A percentile compares a stretch with the other conserved stretches of the same genome.
Evolutionary conservation across 1,284 basidiomycete species (phyloP).

Genomic region (Rhodotorula sp.): DNA sequence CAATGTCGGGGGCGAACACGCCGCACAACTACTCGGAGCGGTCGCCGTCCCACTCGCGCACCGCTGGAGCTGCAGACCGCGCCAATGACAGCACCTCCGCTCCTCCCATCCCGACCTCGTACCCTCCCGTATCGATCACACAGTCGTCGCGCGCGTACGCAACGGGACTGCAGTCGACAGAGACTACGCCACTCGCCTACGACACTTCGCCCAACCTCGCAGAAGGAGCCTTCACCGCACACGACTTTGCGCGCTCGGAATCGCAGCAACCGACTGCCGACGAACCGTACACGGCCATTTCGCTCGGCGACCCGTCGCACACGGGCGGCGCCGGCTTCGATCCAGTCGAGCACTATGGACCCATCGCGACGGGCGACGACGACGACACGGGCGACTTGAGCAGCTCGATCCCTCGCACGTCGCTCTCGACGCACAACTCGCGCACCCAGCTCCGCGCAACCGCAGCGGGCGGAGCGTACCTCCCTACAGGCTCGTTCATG

Average conservation of each 20-base stretch:
- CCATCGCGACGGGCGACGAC: slow-evolving; percentile 22
- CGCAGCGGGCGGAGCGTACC: slow-evolving; percentile 1
- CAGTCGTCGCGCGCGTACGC: too few species aligned
- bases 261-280: slow-evolving; percentile 3
- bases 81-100: too few species aligned
- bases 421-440: slow-evolving; percentile 29
- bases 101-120: too few species aligned
- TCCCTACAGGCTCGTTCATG: slow-evolving; percentile 8
- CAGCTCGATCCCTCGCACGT: slow-evolving; percentile 12
- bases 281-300: slow-evolving; percentile 30
- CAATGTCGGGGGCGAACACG: too few species aligned
- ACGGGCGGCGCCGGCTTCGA: background rate
- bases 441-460: slow-evolving; percentile 18
- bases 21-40: too few species aligned
- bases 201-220: slow-evolving; percentile 10
- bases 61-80: too few species aligned
- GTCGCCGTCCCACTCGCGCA: too few species aligned
- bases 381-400: slow-evolving; percentile 11
- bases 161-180: too few species aligned
- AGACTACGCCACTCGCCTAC: slow-evolving; percentile 13
- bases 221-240: slow-evolving; percentile 5
- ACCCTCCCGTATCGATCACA: too few species aligned
- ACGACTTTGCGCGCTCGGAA: slow-evolving; percentile 11
- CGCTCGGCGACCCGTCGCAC: background rate
- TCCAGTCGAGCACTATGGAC: background rate